A percentile compares a stretch with the other conserved stretches of the same genome.
These are phyloP conservation scores for Paxillus ammoniavirescens DNA, from an alignment of 768 basidiomycete genomes.

Conservation along the genomic window DNA sequence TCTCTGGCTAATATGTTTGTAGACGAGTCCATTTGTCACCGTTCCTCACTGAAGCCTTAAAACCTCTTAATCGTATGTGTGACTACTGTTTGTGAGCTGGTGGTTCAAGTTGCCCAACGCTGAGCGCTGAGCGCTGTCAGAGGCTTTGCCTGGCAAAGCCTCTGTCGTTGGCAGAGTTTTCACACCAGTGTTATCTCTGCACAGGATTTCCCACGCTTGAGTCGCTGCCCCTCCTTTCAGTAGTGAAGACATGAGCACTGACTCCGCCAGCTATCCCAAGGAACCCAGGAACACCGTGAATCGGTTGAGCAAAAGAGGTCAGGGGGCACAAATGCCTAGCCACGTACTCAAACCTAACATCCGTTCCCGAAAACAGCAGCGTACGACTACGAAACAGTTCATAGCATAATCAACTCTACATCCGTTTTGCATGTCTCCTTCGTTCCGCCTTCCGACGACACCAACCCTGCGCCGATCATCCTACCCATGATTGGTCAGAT, in stretches of 20 bases:
- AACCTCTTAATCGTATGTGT: too few relatives aligned
- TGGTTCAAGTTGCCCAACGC: too few relatives aligned
- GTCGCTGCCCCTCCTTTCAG: too few relatives aligned
- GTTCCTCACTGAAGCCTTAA: too few relatives aligned
- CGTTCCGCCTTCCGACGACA: constrained; percentile 17
- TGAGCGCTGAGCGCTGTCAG: too few relatives aligned
- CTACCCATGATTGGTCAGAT: constrained; percentile 27
- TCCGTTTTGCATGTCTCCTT: constrained; percentile 25
- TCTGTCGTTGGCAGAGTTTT: too few relatives aligned
- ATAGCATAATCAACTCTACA: constrained; percentile 21
- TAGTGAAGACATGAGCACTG: not conserved
- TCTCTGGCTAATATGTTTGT: too few relatives aligned
- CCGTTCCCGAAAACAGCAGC: constrained; percentile 6
- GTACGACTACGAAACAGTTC: constrained; percentile 22
- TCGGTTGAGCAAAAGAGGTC: constrained; percentile 24
- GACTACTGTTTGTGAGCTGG: too few relatives aligned
- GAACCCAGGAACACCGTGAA: constrained; percentile 22
- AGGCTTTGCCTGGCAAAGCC: too few relatives aligned
- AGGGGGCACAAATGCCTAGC: not conserved
- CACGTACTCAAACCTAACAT: not conserved
- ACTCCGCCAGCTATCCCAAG: constrained; percentile 39
- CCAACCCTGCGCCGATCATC: constrained; percentile 16
- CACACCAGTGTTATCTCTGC: too few relatives aligned
- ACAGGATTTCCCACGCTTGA: too few relatives aligned
- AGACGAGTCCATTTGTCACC: too few relatives aligned